A percentile compares a stretch with the other conserved stretches of the same genome.
Conservation (phyloP, 2,329 filamentous ascomycete genomes). For the Phoma sp. region DNA sequence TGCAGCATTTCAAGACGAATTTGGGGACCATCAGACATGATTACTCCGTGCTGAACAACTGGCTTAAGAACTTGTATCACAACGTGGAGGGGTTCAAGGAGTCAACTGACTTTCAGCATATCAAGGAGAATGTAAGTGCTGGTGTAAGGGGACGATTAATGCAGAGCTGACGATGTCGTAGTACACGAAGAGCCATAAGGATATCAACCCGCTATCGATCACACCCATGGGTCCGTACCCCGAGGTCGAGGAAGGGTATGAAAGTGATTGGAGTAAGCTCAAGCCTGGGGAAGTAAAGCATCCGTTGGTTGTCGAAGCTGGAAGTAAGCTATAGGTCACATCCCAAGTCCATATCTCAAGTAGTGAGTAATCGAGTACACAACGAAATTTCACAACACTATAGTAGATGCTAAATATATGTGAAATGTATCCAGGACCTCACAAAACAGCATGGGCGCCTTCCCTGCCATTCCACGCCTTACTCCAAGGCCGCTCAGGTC, state of each 20-base stretch:
- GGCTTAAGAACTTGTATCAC: constrained; percentile 67
- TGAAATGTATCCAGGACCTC: too few species aligned
- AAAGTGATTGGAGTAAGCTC: constrained; percentile 57
- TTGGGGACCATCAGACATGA: constrained; percentile 65
- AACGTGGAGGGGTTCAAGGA: constrained; percentile 61
- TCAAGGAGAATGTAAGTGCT: constrained; percentile 65
- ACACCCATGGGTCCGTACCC: constrained; percentile 69
- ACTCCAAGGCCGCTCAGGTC: constrained; percentile 30
- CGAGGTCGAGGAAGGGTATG: constrained; percentile 60
- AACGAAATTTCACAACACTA: too few species aligned
- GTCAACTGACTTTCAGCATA: constrained; percentile 70
- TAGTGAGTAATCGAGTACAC: too few species aligned
- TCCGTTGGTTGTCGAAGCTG: constrained; percentile 43
- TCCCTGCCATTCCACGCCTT: constrained; percentile 18
- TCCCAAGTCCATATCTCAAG: too few species aligned
- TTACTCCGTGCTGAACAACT: constrained; percentile 67
- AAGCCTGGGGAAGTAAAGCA: constrained; percentile 56
- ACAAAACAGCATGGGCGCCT: not conserved
- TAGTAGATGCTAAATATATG: too few species aligned
- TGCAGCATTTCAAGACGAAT: constrained; percentile 72
- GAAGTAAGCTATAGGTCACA: constrained; percentile 30
- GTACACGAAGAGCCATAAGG: constrained; percentile 65
- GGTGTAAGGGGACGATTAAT: not conserved
- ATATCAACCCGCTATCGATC: constrained; percentile 67
- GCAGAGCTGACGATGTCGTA: constrained; percentile 15